phyloP scores from a whole-genome alignment of 371 early-diverging fungal species.

The Choanephora cucurbitarum region DNA sequence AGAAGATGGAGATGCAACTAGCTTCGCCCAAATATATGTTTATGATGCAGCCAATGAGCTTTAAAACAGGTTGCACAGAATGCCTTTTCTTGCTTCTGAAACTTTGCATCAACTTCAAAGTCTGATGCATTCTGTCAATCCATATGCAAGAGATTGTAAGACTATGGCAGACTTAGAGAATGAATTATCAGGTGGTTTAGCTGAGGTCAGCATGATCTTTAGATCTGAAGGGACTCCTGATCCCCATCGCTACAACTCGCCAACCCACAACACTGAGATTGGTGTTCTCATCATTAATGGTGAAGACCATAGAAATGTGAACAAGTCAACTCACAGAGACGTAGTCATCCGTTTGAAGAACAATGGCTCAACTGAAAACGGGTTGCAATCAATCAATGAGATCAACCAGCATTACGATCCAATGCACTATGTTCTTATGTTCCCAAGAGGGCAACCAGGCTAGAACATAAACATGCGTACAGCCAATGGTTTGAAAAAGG shows the following conservation, averaged over 20 bases:
- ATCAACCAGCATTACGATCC: not conserved
- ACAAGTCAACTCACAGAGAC: not conserved
- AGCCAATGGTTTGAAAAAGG: not conserved
- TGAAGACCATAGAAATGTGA: not conserved
- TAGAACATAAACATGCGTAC: not conserved
- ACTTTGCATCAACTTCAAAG: too few species aligned
- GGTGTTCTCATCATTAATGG: not conserved
- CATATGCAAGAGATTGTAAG: slow-evolving; percentile 9
- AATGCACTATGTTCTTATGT: not conserved
- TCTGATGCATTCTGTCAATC: slow-evolving; percentile 10
- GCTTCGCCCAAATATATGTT: slow-evolving; percentile 17
- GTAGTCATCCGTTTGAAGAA: not conserved
- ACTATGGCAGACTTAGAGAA: slow-evolving; percentile 5
- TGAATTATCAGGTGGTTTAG: not conserved
- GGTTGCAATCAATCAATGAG: not conserved
- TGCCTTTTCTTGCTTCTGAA: too few species aligned
- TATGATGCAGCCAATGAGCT: slow-evolving; percentile 15
- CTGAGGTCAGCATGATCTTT: not conserved
- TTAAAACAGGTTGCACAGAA: not conserved
- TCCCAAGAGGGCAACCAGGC: not conserved
- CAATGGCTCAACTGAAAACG: not conserved
- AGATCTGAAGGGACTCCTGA: not conserved
- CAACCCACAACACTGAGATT: not conserved
- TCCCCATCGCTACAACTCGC: not conserved
- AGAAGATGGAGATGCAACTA: not conserved